A percentile compares a stretch with the other conserved stretches of the same genome.
Evolutionary conservation across 2,329 filamentous ascomycete genomes (phyloP).

Genomic region (Ciborinia camelliae): DNA sequence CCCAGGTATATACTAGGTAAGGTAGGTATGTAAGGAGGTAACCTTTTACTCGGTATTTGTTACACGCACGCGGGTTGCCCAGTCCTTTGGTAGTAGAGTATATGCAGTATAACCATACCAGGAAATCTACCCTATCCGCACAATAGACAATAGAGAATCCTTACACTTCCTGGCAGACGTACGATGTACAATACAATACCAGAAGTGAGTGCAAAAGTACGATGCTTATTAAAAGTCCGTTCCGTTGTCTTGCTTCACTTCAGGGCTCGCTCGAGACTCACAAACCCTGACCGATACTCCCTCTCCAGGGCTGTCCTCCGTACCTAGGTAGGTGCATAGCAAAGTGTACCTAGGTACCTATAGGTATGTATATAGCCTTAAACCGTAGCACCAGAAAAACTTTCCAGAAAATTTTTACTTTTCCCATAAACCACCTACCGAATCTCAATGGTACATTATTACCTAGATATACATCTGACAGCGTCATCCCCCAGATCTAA

Average conservation of each 20-base stretch:
- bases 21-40: background rate
- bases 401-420: background rate
- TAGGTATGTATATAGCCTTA: no score
- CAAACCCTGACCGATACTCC: background rate
- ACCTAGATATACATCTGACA: no score
- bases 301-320: no score
- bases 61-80: background rate
- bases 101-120: background rate
- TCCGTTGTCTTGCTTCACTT: background rate
- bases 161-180: background rate
- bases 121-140: background rate
- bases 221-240: background rate
- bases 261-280: background rate
- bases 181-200: background rate
- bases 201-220: background rate
- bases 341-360: no score
- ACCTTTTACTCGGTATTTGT: conserved; percentile 1
- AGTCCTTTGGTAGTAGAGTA: background rate
- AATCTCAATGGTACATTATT: no score
- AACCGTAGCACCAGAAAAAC: background rate
- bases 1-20: no score
- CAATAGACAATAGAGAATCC: conserved; percentile 1
- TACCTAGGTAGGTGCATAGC: background rate
- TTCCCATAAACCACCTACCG: background rate
- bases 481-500: no score